Evolutionary conservation across 257 asterid genomes (phyloP), one percentile per base, ranked within the genome.

Genomic region (Paraleonurus japonicus): DNA sequence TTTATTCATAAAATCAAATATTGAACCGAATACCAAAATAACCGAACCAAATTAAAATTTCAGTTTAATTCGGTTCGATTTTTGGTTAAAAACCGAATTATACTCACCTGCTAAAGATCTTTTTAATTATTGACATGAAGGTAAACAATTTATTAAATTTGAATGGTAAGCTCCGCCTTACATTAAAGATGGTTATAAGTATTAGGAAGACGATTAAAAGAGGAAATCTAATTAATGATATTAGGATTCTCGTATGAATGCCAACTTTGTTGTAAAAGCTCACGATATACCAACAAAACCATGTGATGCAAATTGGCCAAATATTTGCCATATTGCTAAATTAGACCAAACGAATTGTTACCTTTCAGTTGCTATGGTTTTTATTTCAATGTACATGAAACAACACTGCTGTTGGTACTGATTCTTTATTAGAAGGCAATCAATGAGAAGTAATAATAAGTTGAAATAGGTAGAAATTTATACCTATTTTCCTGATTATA

Each of bases 271-370:
- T 30, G 68, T 72, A 68, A 73, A 20, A 47, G 53, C 19, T 32
- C 13, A 54, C 47, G 39, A 39, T 20, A 54, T 23, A 55, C 13
- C 26, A 69, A 65, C 67, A 41, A 72, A 19, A 60, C 30, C 81
- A 80, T 72, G 79, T 76, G 74, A 59, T 28, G 27, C 53, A 57
- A 48, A 58, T 62, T 68, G 72, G 66, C 71, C 77, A 73, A 77
- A 76, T 71, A 63, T 61, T 60, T 68, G 70, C 65, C 55, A 1
- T 57, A 13, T 20, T 53, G 20, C 78, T 66, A 48, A 54, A 19
- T 50, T 28, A 27, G 68, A 69, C 75, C 75, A 76, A 64, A 24
- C 64, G 45, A 74, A 69, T 39, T 45, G 62, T 47, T 28, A 37
- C 54, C 67, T 71, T 75, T 75, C 66, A 7, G 22, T 65, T 26